Evolutionary conservation across 176 grass and related monocot species (phyloP).

Genomic region (Carex littledalei): DNA sequence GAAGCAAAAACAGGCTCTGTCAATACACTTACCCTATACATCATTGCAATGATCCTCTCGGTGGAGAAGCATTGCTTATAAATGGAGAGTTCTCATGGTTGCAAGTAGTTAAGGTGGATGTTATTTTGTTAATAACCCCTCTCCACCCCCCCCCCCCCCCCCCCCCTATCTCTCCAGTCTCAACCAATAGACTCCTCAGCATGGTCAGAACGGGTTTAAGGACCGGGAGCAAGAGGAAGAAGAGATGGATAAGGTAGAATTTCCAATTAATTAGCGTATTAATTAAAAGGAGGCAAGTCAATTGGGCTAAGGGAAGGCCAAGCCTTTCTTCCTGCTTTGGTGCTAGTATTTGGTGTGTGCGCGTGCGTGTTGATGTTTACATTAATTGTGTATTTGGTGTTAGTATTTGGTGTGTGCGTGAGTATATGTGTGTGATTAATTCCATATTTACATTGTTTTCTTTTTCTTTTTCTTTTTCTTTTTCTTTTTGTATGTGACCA

Average conservation of each 20-base stretch:
- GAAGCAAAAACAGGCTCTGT: too few species aligned
- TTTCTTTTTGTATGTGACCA: too few species aligned
- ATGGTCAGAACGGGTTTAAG: neutral
- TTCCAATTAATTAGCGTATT: neutral
- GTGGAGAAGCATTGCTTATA: neutral
- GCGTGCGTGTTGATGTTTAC: neutral
- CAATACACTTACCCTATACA: neutral
- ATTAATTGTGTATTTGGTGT: neutral
- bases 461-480: too few species aligned
- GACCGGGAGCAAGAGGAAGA: neutral
- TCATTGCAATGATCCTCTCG: neutral
- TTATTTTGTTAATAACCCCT: neutral
- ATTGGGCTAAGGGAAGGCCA: slow-evolving; percentile 68
- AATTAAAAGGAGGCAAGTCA: slow-evolving; percentile 60
- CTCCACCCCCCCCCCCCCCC: neutral
- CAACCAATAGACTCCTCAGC: neutral
- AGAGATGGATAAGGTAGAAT: neutral
- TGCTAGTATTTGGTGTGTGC: neutral
- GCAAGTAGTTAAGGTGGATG: neutral
- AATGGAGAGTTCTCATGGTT: neutral
- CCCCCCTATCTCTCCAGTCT: neutral
- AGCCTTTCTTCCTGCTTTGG: slow-evolving; percentile 70
- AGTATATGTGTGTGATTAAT: neutral
- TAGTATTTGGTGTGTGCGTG: neutral
- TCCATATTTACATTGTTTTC: too few species aligned